Percentiles rank a stretch among this genome's conserved stretches.
phyloP scores from a whole-genome alignment of 139 green algal species.

The Dunaliella primolecta region DNA sequence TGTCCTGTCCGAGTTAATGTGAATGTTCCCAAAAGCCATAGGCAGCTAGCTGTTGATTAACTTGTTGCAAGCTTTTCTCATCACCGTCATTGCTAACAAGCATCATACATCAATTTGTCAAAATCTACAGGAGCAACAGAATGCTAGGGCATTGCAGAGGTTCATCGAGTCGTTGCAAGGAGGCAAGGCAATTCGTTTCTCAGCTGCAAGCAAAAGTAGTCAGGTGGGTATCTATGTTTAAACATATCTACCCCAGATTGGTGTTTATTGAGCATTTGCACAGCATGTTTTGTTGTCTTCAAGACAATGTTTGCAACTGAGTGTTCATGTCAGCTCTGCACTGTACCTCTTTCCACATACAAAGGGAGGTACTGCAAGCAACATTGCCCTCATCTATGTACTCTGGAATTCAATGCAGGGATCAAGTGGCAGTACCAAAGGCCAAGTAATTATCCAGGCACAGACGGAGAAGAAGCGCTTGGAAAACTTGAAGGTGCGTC shows the following conservation, averaged over 20 bases:
- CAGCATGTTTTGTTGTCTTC: background rate
- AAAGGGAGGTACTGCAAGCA: background rate
- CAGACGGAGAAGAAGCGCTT: background rate
- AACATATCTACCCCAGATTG: background rate
- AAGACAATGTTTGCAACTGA: background rate
- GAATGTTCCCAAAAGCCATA: no score
- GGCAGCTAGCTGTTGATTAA: no score
- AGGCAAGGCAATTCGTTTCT: background rate
- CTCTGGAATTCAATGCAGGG: background rate
- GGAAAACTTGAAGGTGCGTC: background rate
- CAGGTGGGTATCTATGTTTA: background rate
- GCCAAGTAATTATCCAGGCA: background rate
- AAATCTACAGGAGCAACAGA: background rate
- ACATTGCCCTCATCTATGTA: background rate
- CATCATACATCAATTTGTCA: no score
- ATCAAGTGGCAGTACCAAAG: background rate
- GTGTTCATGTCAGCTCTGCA: background rate
- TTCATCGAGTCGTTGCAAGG: background rate
- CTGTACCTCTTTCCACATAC: background rate
- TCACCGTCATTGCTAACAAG: no score
- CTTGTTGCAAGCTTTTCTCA: no score
- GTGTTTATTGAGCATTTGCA: background rate
- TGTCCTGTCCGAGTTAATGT: no score
- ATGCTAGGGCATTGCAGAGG: background rate
- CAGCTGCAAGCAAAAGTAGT: background rate